phyloP scores from a whole-genome alignment of 805 yeast species.

The Candida wancherniae region DNA sequence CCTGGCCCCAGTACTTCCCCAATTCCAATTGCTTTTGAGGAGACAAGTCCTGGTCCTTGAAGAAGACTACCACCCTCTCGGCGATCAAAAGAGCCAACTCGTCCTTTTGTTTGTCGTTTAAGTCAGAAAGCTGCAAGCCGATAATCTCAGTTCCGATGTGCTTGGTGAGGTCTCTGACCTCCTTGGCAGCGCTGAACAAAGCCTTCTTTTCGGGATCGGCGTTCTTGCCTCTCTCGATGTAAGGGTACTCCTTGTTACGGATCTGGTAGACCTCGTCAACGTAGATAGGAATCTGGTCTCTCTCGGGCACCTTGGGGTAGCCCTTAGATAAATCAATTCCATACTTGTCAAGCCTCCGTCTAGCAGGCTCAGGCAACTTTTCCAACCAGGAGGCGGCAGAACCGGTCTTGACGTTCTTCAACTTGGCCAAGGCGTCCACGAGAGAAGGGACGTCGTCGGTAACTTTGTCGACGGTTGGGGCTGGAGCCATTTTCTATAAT shows the following conservation, averaged over 20 bases:
- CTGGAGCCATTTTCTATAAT: no score
- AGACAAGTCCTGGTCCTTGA: constrained; percentile 24
- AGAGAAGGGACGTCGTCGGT: constrained; percentile 1
- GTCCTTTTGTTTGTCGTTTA: constrained; percentile 22
- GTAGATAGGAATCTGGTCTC: constrained; percentile 18
- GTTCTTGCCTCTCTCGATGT: constrained; percentile 19
- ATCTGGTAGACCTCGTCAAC: constrained; percentile 20
- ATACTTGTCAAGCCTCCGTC: constrained; percentile 17
- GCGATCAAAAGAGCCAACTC: constrained; percentile 25
- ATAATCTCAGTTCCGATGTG: constrained; percentile 25
- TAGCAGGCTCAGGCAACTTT: constrained; percentile 17
- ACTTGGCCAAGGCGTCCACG: constrained; percentile 4
- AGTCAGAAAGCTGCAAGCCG: constrained; percentile 22
- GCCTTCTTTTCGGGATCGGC: constrained; percentile 27
- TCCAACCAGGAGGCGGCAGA: constrained; percentile 6
- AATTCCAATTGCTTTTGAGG: constrained; percentile 24
- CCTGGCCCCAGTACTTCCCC: constrained; percentile 25
- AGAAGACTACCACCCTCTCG: constrained; percentile 25
- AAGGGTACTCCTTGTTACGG: constrained; percentile 17
- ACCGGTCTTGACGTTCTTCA: constrained; percentile 4
- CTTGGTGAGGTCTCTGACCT: constrained; percentile 22
- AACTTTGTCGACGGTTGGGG: background rate
- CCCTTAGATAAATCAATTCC: constrained; percentile 21
- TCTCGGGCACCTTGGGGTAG: constrained; percentile 20
- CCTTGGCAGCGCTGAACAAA: constrained; percentile 23